phyloP scores from a whole-genome alignment of 2,329 filamentous ascomycete genomes.

The Scedosporium boydii region DNA sequence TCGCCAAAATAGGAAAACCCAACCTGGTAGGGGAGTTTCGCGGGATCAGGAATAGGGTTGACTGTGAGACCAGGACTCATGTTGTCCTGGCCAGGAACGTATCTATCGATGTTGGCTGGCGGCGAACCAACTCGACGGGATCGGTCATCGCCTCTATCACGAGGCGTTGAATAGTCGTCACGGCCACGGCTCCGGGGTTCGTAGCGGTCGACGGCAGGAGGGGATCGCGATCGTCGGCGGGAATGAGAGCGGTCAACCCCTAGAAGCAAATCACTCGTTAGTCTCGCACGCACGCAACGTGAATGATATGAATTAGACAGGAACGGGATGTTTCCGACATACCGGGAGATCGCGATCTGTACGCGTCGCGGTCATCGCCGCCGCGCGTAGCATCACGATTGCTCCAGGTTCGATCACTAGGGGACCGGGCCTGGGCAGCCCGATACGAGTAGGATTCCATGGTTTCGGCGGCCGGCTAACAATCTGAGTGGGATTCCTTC shows the following conservation, averaged over 20 bases:
- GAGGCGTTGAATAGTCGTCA: conserved; percentile 52
- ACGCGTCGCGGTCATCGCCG: conserved; percentile 48
- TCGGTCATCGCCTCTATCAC: conserved; percentile 47
- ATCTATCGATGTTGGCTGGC: conserved; percentile 70
- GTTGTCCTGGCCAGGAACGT: conserved; percentile 65
- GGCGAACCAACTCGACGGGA: conserved; percentile 49
- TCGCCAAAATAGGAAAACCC: conserved; percentile 80
- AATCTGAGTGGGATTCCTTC: conserved; percentile 6
- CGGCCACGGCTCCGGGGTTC: conserved; percentile 56
- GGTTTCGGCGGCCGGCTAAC: conserved; percentile 7
- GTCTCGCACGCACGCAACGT: background rate
- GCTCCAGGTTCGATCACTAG: conserved; percentile 41
- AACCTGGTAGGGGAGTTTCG: conserved; percentile 67
- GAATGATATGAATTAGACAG: background rate
- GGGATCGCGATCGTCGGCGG: conserved; percentile 59
- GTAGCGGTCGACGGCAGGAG: conserved; percentile 63
- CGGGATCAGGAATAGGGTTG: conserved; percentile 65
- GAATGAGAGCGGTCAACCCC: conserved; percentile 48
- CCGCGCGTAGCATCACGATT: conserved; percentile 40
- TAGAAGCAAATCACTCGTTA: conserved; percentile 18
- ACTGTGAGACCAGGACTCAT: conserved; percentile 31
- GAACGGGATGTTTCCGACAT: conserved; percentile 25
- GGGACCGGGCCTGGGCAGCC: conserved; percentile 42
- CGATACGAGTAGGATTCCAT: conserved; percentile 52
- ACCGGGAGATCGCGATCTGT: conserved; percentile 63